Conservation (phyloP, 306 rosid genomes). For the Medicago lupulina region DNA sequence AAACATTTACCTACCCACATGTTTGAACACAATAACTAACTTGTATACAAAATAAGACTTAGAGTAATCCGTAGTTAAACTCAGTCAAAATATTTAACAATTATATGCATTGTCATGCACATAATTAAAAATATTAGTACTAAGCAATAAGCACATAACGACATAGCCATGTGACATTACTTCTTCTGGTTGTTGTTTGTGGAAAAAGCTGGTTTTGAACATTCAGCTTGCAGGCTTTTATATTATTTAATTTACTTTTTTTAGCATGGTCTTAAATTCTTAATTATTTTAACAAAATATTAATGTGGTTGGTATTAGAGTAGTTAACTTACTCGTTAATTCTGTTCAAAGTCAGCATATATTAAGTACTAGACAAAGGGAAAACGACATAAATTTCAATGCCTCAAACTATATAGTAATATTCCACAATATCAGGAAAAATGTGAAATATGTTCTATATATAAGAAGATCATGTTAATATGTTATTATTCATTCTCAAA, state of each 20-base stretch:
- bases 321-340: slow-evolving; percentile 52
- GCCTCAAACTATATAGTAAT: not conserved
- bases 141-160: not conserved
- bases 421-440: not conserved
- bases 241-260: not conserved
- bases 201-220: slow-evolving; percentile 33
- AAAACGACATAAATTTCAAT: not conserved
- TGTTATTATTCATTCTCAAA: slow-evolving; percentile 17
- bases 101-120: not conserved
- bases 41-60: slow-evolving; percentile 11
- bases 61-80: slow-evolving; percentile 18
- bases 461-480: not conserved
- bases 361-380: slow-evolving; percentile 30
- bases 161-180: slow-evolving; percentile 28
- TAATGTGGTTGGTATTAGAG: slow-evolving; percentile 8
- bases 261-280: slow-evolving; percentile 17
- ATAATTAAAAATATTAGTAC: not conserved
- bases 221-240: not conserved
- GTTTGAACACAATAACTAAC: slow-evolving; percentile 17
- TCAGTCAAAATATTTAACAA: slow-evolving; percentile 26
- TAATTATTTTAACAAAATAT: slow-evolving; percentile 2
- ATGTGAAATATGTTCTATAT: slow-evolving; percentile 9
- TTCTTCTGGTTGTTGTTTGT: slow-evolving; percentile 19
- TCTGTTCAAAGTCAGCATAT: slow-evolving; percentile 59
- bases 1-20: slow-evolving; percentile 34